Conservation (phyloP, 139 green algal genomes). For the Picochlorum sp. region DNA sequence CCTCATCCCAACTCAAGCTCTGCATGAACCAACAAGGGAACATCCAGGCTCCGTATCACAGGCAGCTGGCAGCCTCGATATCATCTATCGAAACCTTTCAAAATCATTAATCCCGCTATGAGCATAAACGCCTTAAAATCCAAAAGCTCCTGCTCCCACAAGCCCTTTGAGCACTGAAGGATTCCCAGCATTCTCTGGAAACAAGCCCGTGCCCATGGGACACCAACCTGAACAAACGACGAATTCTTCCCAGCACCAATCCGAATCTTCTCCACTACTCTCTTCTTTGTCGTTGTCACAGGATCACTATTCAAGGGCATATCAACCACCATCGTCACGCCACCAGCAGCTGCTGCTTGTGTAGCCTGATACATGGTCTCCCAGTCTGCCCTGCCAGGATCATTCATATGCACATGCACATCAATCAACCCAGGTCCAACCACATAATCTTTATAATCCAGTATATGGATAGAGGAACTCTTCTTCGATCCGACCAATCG, state of each 20-base stretch:
- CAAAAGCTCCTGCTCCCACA: constrained; percentile 60
- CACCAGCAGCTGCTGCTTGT: constrained; percentile 70
- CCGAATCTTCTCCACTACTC: constrained; percentile 49
- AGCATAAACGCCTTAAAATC: constrained; percentile 94
- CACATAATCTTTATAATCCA: constrained; percentile 35
- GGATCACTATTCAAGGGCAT: constrained; percentile 91
- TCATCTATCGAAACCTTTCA: constrained; percentile 42
- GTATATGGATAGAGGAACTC: neutral
- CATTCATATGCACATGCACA: constrained; percentile 89
- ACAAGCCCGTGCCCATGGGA: constrained; percentile 91
- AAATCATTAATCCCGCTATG: constrained; percentile 88
- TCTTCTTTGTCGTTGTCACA: constrained; percentile 35
- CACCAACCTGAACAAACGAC: constrained; percentile 60
- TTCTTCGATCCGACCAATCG: neutral
- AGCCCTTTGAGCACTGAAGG: constrained; percentile 47
- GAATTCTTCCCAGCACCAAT: constrained; percentile 46
- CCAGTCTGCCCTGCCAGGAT: constrained; percentile 85
- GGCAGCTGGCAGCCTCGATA: constrained; percentile 58
- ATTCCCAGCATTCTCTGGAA: constrained; percentile 71
- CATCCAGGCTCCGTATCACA: constrained; percentile 48
- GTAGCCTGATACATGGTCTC: constrained; percentile 82
- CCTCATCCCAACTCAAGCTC: constrained; percentile 40
- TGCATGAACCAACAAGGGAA: constrained; percentile 69
- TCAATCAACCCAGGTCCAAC: constrained; percentile 86
- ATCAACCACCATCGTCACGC: constrained; percentile 84